A percentile compares a stretch with the other conserved stretches of the same genome.
Conservation (phyloP, 306 rosid species). For the Oemleria cerasiformis region DNA sequence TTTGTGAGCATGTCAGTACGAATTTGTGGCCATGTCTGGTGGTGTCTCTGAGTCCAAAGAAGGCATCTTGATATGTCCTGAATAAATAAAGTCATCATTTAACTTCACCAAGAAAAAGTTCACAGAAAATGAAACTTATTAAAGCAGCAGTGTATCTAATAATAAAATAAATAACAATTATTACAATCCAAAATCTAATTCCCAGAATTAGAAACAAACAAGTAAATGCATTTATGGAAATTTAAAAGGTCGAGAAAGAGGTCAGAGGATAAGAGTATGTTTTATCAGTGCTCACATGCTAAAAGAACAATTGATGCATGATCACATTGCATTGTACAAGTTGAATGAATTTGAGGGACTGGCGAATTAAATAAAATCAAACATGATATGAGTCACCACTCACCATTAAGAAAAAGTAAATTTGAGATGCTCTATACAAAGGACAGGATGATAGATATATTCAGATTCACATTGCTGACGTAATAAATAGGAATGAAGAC, state of each 20-base stretch:
- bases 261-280: not conserved
- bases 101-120: not conserved
- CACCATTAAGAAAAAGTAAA: not conserved
- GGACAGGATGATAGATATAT: not conserved
- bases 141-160: slow-evolving; percentile 1
- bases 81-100: slow-evolving; percentile 17
- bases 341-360: slow-evolving; percentile 6
- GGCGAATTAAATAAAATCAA: not conserved
- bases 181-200: not conserved
- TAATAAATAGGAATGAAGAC: not conserved
- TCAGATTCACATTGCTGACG: not conserved
- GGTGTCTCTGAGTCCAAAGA: slow-evolving; percentile 97
- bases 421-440: not conserved
- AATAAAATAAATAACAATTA: not conserved
- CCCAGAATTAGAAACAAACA: not conserved
- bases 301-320: not conserved
- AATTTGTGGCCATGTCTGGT: slow-evolving; percentile 94
- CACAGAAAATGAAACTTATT: not conserved
- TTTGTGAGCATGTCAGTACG: slow-evolving; percentile 78
- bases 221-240: not conserved
- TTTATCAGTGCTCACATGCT: not conserved
- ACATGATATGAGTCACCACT: slow-evolving; percentile 1
- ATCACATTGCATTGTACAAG: not conserved
- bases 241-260: not conserved
- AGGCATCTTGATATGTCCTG: slow-evolving; percentile 94